These are phyloP conservation scores for Hortiboletus campestris DNA, from an alignment of 768 basidiomycete species.

Conservation along the genomic window DNA sequence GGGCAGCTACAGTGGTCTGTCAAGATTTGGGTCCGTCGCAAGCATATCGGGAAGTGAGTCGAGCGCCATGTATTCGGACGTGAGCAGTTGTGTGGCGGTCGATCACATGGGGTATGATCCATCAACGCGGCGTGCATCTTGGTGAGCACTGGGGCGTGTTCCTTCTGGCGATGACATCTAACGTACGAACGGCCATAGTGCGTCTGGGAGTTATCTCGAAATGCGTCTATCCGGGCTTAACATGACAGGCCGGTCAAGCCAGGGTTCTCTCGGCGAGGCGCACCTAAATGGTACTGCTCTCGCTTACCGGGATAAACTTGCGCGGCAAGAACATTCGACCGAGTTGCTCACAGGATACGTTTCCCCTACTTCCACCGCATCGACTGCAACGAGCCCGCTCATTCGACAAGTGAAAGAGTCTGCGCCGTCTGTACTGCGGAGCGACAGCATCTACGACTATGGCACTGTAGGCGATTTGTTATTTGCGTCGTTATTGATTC, in stretches of 20 bases:
- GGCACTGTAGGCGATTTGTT: conserved; percentile 18
- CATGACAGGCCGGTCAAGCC: conserved; percentile 32
- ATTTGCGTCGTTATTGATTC: neutral
- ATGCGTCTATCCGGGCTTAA: conserved; percentile 31
- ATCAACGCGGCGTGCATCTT: conserved; percentile 34
- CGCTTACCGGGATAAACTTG: conserved; percentile 27
- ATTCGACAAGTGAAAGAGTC: conserved; percentile 24
- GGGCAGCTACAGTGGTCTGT: conserved; percentile 42
- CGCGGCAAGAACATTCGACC: conserved; percentile 19
- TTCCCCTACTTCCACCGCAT: conserved; percentile 46
- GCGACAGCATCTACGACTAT: conserved; percentile 28
- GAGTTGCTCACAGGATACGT: conserved; percentile 35
- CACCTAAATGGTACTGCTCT: conserved; percentile 21
- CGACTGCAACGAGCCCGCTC: conserved; percentile 38
- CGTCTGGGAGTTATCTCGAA: conserved; percentile 31
- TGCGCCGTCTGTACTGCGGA: conserved; percentile 21
- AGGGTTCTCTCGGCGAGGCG: conserved; percentile 32
- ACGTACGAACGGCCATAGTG: conserved; percentile 26
- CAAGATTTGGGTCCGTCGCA: conserved; percentile 61
- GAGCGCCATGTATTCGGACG: conserved; percentile 50
- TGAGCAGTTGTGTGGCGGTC: conserved; percentile 35
- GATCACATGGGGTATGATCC: conserved; percentile 33
- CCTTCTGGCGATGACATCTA: conserved; percentile 21
- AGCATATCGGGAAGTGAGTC: conserved; percentile 61
- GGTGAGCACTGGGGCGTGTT: conserved; percentile 18